Percentiles rank a stretch among this genome's conserved stretches.
phyloP scores from a whole-genome alignment of 345 rosid genomes.

The Rhizophora mangle region DNA sequence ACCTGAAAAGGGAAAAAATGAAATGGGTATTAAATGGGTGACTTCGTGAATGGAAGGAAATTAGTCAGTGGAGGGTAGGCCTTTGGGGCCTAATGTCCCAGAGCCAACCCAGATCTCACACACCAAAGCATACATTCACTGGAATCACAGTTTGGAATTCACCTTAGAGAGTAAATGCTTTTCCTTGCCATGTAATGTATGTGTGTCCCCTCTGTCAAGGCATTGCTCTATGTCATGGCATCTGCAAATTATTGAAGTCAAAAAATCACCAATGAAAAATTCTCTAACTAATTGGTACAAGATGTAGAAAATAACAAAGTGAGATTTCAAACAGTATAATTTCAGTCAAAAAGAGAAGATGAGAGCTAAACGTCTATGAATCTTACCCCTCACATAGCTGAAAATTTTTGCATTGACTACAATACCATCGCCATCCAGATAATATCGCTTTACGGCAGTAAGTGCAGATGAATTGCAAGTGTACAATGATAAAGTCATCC shows the following conservation, averaged over 20 bases:
- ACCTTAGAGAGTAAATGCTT: constrained; percentile 58
- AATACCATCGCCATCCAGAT: constrained; percentile 54
- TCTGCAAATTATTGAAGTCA: constrained; percentile 27
- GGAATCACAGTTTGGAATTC: constrained; percentile 6
- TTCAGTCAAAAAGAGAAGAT: neutral
- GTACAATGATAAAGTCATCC: constrained; percentile 59
- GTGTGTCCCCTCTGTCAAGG: constrained; percentile 24
- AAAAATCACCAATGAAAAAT: neutral
- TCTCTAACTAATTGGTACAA: neutral
- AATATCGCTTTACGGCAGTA: constrained; percentile 45
- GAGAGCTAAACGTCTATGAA: neutral
- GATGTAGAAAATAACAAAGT: too few relatives aligned
- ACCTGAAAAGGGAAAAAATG: constrained; percentile 30
- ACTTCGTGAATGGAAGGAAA: constrained; percentile 1
- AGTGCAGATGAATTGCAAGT: constrained; percentile 51
- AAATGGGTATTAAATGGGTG: neutral
- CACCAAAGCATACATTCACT: neutral
- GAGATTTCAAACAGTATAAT: neutral
- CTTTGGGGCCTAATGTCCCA: too few relatives aligned
- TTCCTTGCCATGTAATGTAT: constrained; percentile 31
- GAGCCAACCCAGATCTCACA: too few relatives aligned
- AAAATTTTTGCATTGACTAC: constrained; percentile 55
- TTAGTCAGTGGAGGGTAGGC: too few relatives aligned
- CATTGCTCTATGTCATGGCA: constrained; percentile 42
- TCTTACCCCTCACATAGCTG: constrained; percentile 62